These are phyloP conservation scores for Corylus avellana DNA, from an alignment of 306 rosid genomes.

Conservation along the genomic window DNA sequence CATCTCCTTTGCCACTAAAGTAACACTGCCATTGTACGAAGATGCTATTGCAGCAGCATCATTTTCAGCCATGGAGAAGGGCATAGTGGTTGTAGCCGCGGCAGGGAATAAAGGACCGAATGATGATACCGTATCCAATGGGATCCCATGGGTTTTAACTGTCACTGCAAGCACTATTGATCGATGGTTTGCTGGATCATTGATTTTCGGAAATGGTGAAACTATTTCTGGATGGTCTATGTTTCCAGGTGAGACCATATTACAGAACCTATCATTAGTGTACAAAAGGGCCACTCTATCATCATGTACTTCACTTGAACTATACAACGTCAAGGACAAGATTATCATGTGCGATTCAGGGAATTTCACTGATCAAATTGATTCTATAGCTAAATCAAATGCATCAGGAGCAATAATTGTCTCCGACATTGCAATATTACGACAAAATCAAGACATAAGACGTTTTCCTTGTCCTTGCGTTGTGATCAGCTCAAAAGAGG, in stretches of 20 bases:
- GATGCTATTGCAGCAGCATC: not conserved
- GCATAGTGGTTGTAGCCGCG: not conserved
- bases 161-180: not conserved
- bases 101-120: not conserved
- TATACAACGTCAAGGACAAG: not conserved
- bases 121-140: not conserved
- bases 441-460: not conserved
- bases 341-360: not conserved
- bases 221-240: not conserved
- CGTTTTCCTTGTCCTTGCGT: not conserved
- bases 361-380: not conserved
- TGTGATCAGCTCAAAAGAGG: not conserved
- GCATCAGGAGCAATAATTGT: not conserved
- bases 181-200: not conserved
- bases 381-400: not conserved
- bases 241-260: not conserved
- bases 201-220: not conserved
- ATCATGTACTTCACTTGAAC: not conserved
- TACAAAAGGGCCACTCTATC: not conserved
- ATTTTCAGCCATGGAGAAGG: constrained; percentile 6
- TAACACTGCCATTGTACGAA: not conserved
- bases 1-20: not conserved
- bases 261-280: not conserved
- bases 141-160: not conserved
- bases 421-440: not conserved